These are phyloP conservation scores for Silybum marianum DNA, from an alignment of 129 eudicot species.

Conservation along the genomic window DNA sequence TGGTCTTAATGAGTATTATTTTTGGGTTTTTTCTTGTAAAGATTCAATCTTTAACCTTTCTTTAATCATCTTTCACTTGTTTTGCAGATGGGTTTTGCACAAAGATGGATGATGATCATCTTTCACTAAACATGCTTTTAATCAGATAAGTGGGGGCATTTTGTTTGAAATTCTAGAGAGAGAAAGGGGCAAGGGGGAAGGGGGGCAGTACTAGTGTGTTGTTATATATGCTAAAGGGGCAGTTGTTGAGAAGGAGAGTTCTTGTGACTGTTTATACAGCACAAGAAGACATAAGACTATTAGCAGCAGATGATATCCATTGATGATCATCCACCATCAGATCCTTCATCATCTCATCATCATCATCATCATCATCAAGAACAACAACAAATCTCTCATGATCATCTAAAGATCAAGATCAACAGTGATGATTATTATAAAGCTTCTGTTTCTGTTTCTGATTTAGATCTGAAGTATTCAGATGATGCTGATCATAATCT, in stretches of 20 bases:
- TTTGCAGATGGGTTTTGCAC: constrained; percentile 1
- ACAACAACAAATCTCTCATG: constrained; percentile 33
- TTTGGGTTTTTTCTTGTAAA: background rate
- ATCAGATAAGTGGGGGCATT: constrained; percentile 42
- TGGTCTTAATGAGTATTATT: constrained; percentile 33
- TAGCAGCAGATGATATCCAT: constrained; percentile 92
- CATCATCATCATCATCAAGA: constrained; percentile 15
- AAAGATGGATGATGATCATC: constrained; percentile 20
- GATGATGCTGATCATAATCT: constrained; percentile 28
- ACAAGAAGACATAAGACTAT: constrained; percentile 67
- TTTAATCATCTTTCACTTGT: background rate
- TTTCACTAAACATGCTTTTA: constrained; percentile 30
- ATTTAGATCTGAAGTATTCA: constrained; percentile 41
- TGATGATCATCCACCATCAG: constrained; percentile 81
- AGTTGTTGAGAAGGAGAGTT: constrained; percentile 53
- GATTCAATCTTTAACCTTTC: constrained; percentile 19
- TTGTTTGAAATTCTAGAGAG: constrained; percentile 40
- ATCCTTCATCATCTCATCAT: constrained; percentile 47
- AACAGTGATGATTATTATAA: constrained; percentile 40
- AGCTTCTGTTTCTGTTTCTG: constrained; percentile 32
- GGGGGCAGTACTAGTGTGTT: constrained; percentile 19
- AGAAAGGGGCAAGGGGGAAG: constrained; percentile 33
- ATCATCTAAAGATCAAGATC: constrained; percentile 29
- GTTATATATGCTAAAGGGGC: constrained; percentile 70
- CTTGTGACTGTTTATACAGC: constrained; percentile 82